Percentiles rank a stretch among this genome's conserved stretches.
phyloP scores from a whole-genome alignment of 305 asterid genomes.

The Solanum hybrid region DNA sequence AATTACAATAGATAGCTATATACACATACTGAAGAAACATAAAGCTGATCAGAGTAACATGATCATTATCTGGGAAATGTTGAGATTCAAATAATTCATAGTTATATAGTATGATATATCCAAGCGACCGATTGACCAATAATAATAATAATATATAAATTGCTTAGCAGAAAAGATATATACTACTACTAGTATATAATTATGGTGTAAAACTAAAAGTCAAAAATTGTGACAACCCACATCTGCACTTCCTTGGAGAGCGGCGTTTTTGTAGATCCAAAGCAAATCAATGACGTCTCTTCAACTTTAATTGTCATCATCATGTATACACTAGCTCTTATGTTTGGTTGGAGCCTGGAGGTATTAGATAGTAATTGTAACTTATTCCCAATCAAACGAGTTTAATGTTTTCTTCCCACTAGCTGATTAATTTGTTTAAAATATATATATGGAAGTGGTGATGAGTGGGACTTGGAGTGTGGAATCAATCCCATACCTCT shows the following conservation, averaged over 20 bases:
- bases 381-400: neutral
- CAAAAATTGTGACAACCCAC: neutral
- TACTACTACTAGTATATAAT: neutral
- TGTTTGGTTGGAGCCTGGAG: too few species aligned
- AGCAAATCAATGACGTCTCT: neutral
- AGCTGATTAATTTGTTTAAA: neutral
- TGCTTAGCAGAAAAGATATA: neutral
- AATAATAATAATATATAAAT: neutral
- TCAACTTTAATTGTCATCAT: neutral
- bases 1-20: too few species aligned
- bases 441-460: neutral
- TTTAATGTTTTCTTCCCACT: neutral
- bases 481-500: conserved; percentile 20
- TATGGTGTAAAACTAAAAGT: neutral
- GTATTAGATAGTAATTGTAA: neutral
- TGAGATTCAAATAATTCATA: neutral
- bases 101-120: neutral
- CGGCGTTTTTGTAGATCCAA: neutral
- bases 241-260: neutral
- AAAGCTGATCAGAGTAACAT: neutral
- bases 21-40: too few species aligned
- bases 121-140: neutral
- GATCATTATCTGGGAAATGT: neutral
- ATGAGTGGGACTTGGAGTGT: conserved; percentile 1
- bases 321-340: neutral